Conservation (phyloP, 2,329 filamentous ascomycete species). For the Xylogone sp. region DNA sequence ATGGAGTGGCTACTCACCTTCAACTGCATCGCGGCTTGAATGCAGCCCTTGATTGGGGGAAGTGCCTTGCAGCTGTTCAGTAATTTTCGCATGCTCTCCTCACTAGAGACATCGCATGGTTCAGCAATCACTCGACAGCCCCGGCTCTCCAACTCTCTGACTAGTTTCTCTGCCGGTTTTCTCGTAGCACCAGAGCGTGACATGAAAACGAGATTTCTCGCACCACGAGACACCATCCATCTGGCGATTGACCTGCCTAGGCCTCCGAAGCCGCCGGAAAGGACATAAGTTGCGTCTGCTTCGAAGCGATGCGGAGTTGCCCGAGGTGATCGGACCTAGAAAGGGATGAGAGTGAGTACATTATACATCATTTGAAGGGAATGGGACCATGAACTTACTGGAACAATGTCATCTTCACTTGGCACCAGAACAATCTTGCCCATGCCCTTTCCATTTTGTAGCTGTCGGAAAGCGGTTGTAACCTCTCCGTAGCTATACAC, state of each 20-base stretch:
- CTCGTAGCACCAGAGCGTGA: background rate
- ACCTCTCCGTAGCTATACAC: too few relatives aligned
- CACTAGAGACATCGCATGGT: background rate
- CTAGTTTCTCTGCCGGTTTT: background rate
- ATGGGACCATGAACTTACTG: too few relatives aligned
- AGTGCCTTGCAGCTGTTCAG: background rate
- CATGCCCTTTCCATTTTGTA: too few relatives aligned
- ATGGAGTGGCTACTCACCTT: background rate
- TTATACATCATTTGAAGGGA: too few relatives aligned
- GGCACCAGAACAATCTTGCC: too few relatives aligned
- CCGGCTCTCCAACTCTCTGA: too few relatives aligned
- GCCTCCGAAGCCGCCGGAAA: constrained; percentile 11
- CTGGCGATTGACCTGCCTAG: background rate
- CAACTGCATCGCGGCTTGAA: constrained; percentile 7
- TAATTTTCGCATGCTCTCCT: too few relatives aligned
- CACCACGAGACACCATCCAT: background rate
- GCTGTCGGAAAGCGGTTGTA: too few relatives aligned
- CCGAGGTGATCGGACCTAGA: too few relatives aligned
- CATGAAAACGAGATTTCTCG: constrained; percentile 1
- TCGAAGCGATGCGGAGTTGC: too few relatives aligned
- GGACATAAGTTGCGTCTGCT: constrained; percentile 11
- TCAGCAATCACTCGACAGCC: background rate
- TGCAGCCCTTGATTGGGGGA: constrained; percentile 7
- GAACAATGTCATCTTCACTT: too few relatives aligned
- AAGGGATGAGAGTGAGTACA: too few relatives aligned